Conservation (phyloP, 2,329 filamentous ascomycete species). For the Pseudophaeomoniella oleicola region DNA sequence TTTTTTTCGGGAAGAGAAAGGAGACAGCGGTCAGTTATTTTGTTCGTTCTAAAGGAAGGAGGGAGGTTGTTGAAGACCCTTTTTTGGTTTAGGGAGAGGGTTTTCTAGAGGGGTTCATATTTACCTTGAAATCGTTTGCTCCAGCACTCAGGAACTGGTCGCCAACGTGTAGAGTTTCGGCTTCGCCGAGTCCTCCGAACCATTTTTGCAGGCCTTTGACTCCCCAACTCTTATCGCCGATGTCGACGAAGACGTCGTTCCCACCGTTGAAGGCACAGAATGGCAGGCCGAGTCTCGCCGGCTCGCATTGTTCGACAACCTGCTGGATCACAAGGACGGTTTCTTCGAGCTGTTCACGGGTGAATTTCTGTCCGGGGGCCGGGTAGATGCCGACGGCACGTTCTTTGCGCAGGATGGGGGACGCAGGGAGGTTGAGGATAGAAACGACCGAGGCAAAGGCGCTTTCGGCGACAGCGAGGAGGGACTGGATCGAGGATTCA, state of each 20-base stretch:
- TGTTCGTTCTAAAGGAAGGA: no score
- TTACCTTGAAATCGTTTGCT: constrained; percentile 87
- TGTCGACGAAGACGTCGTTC: constrained; percentile 95
- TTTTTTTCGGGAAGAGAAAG: no score
- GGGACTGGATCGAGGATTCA: constrained; percentile 54
- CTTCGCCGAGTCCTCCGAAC: constrained; percentile 61
- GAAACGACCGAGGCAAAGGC: constrained; percentile 70
- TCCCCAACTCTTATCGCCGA: constrained; percentile 95
- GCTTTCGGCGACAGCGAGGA: constrained; percentile 81
- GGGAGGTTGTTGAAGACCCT: no score
- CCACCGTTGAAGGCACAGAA: constrained; percentile 98
- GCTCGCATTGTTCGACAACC: constrained; percentile 49
- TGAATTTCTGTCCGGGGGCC: constrained; percentile 47
- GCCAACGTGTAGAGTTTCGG: constrained; percentile 81
- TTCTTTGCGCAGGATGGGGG: constrained; percentile 65
- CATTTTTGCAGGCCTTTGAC: constrained; percentile 84
- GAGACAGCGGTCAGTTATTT: no score
- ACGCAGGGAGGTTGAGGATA: constrained; percentile 65
- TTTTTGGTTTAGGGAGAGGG: no score
- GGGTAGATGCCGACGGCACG: constrained; percentile 69
- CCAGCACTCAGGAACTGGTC: constrained; percentile 92
- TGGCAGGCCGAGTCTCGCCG: constrained; percentile 37
- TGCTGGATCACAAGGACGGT: constrained; percentile 91
- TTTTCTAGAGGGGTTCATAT: constrained; percentile 21
- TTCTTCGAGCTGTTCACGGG: constrained; percentile 83